Conservation (phyloP, 2,329 filamentous ascomycete species). For the Aotearoamyces nothofagi region DNA sequence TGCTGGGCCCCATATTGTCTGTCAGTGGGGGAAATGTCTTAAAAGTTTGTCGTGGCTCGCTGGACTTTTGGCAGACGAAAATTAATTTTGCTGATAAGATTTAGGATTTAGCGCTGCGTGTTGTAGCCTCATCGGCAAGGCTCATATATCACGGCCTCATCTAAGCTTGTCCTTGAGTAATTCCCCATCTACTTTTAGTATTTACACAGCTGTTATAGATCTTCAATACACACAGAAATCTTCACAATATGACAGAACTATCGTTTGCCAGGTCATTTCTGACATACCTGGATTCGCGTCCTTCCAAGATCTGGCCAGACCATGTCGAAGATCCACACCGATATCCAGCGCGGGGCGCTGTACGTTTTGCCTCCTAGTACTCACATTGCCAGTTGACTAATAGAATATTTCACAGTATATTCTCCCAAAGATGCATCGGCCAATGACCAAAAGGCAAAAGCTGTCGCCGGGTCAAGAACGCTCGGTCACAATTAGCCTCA, state of each 20-base stretch:
- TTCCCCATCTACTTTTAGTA: too few species aligned
- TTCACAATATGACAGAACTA: slow-evolving; percentile 57
- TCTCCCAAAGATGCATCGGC: slow-evolving; percentile 49
- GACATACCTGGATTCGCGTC: slow-evolving; percentile 59
- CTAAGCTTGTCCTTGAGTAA: too few species aligned
- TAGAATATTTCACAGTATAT: slow-evolving; percentile 38
- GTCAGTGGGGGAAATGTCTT: slow-evolving; percentile 2
- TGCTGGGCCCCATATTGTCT: slow-evolving; percentile 61
- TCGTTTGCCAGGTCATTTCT: slow-evolving; percentile 78
- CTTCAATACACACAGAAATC: not conserved
- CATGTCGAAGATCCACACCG: slow-evolving; percentile 76
- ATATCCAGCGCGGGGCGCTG: slow-evolving; percentile 63
- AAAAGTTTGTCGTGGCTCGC: not conserved
- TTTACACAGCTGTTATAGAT: not conserved
- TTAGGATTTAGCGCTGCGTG: too few species aligned
- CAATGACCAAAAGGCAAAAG: slow-evolving; percentile 30
- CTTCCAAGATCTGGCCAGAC: slow-evolving; percentile 71
- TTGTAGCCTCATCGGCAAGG: slow-evolving; percentile 3
- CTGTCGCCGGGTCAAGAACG: slow-evolving; percentile 36
- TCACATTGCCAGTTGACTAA: slow-evolving; percentile 4
- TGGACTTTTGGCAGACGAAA: too few species aligned
- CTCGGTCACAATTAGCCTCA: slow-evolving; percentile 45
- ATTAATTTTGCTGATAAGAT: slow-evolving; percentile 12
- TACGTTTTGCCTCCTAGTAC: slow-evolving; percentile 27
- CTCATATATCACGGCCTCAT: too few species aligned